Base-by-base conservation (phyloP, 345 rosid species). In the Gynandropsis gynandra region DNA sequence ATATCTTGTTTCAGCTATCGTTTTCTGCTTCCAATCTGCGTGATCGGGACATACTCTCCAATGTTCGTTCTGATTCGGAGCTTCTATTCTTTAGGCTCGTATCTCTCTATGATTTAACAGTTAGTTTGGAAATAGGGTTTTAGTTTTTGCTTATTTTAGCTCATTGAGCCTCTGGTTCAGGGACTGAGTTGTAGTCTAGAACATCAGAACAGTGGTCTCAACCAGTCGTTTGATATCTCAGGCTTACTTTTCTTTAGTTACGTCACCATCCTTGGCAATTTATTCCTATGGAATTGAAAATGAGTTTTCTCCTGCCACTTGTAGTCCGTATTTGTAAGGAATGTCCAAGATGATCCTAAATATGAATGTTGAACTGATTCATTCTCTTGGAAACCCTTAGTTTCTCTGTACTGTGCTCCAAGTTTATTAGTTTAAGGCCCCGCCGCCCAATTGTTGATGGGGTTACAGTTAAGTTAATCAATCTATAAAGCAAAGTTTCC, bases 21-120 rank as follows among this genome's bases (percentile, higher is more conserved):
- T 58, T 83, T 43, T 86, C 94, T 19, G 95, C 94, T 52, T 72
- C 90, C 21, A 80, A 80, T 50, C 72, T 89, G 56, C 71, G 69
- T 17, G 86, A 89, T 65, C 79, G 76, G 37, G 97, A 89, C 67
- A 47, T 83, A 40, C 59, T 74, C 51, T 89, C 97, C 52, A 89
- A 86, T 84, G 97, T 86, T 59, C 2, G 64, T 45, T 58, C n/a
- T 56, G 0, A 16, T 55, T 54, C 37, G 5, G 17, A 47, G 11
- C 5, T 36, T 12, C 17, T 12, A 32, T 56, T 7, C 52, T 34
- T 14, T 8, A 4, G 4, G 24, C 42, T 1, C 11, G 34, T 15
- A 15, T 17, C 36, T 1, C 9, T 42, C 21, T 32, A 27, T 43
- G 47, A 9, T 3, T 10, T 24, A 45, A 36, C 13, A 1, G 40